A percentile compares a stretch with the other conserved stretches of the same genome.
Evolutionary conservation across 805 yeast species (phyloP).

Genomic region (Schwanniomyces yamadae): DNA sequence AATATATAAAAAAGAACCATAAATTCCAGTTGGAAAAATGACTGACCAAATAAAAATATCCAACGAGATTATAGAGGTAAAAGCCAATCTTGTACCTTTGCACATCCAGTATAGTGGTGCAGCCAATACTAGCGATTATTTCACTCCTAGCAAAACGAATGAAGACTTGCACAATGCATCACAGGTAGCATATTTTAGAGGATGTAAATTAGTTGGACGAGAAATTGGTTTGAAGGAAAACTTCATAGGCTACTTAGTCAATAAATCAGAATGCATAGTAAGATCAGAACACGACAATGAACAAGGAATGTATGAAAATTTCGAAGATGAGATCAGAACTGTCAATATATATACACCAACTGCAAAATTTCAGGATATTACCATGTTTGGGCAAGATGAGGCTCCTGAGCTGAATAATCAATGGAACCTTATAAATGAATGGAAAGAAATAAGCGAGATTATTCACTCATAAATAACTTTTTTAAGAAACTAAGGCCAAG

Average conservation of each 20-base stretch:
- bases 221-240: conserved; percentile 14
- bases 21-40: conserved; percentile 5
- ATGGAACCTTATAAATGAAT: conserved; percentile 29
- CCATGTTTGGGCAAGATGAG: conserved; percentile 33
- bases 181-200: conserved; percentile 32
- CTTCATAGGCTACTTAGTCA: conserved; percentile 26
- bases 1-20: too few relatives aligned
- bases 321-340: conserved; percentile 15
- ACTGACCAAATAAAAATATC: conserved; percentile 3
- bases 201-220: conserved; percentile 31
- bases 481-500: neutral
- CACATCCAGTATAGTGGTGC: conserved; percentile 29
- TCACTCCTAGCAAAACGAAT: conserved; percentile 26
- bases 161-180: conserved; percentile 13
- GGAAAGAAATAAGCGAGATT: conserved; percentile 25
- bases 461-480: conserved; percentile 17
- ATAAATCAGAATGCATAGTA: conserved; percentile 22
- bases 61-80: conserved; percentile 11
- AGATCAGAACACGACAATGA: conserved; percentile 7
- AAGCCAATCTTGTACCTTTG: conserved; percentile 27
- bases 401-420: conserved; percentile 18
- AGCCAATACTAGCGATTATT: conserved; percentile 32
- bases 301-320: conserved; percentile 7
- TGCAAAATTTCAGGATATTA: conserved; percentile 23
- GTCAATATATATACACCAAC: conserved; percentile 20